Base-by-base conservation (phyloP, 768 basidiomycete species). In the Leucocoprinus birnbaumii region DNA sequence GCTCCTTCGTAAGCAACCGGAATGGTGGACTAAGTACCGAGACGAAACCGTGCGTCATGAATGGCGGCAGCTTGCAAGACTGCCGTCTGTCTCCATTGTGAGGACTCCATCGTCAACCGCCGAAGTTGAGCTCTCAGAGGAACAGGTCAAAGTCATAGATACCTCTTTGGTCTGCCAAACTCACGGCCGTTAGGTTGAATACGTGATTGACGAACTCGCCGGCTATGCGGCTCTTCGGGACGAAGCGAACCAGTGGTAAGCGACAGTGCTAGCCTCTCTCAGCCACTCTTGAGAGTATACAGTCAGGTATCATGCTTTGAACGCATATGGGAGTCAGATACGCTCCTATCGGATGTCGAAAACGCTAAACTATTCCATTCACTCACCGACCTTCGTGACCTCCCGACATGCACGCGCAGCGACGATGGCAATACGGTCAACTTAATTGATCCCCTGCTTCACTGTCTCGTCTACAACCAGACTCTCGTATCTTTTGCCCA, bases 221-320 rank as follows among this genome's bases (percentile, higher is more conserved):
- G 78, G 79, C 0, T 81, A 82, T 57, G 72, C 68, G 38, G 58
- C 64, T 10, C 67, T 80, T 3, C 62, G 73, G 22, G 76, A 82
- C 53, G 64, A 66, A 38, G 53, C 63, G 18, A 63, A 68, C 45
- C 27, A 58, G 45, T 79, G 78, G 80, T 71, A 68, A 56, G 68
- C 47, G 14, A 48, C 37, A 13, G 16, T 10, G 16, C 16, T 19
- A 35, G 31, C 27, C 31, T 40, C 22, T 22, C 44, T 22, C 50
- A 14, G 41, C 24, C 11, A 25, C 35, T 26, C 24, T 3, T 60
- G 43, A 49, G 16, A 27, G 21, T 56, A 3, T 22, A 41, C 53
- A 83, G 81, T 59, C 73, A 81, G 62, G 72, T 80, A 5, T 80
- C 81, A n/a, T 80, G 76, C 59, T 82, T 80, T 57, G 80, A 81